Base-by-base conservation (phyloP, 1,284 basidiomycete genomes). In the Porphyrellus sp. region DNA sequence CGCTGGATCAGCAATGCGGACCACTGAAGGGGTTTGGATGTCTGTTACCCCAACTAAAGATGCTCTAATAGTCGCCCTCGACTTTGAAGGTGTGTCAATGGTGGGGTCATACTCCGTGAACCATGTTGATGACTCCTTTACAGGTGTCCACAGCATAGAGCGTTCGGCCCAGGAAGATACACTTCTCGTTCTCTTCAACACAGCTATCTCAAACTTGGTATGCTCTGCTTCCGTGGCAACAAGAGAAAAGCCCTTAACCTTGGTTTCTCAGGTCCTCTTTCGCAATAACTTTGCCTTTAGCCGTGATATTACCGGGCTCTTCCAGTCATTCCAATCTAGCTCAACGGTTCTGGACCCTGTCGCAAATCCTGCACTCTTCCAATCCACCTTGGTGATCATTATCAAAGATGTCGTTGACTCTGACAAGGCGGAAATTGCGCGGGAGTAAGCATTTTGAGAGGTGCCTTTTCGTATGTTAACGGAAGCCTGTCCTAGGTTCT, bases 11-110 rank as follows among this genome's bases (percentile, higher is more conserved):
- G 83, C 82, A 0, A 83, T 84, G 80, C 69, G 82, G 21, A 83
- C 81, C 0, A 84, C 56, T 55, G 82, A 84, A 68, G 82, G 82
- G 9, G 79, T 83, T n/a, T 84, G 82, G 82, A 78, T 85, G 75
- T 82, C 83, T 0, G 79, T 79, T 7, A 82, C 82, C 1, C 82
- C 83, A 3, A 83, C 82, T 0, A 68, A 77, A 27, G 74, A 80
- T 8, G 65, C 66, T 0, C 64, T 85, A 21, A 72, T 84, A 25
- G 81, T 85, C 1, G 76, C 81, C 0, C 71, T 85, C 4, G 83
- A 85, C 58, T 85, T 85, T 57, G 82, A 85, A 74, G 82, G 82
- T 75, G 33, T 9, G 58, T 46, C 13, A 5, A 13, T 20, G 6
- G 7, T 24, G 7, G 12, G 5, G 20, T 8, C 11, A 7, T 3